Conservation (phyloP, 768 basidiomycete genomes). For the Boletus edulis region DNA sequence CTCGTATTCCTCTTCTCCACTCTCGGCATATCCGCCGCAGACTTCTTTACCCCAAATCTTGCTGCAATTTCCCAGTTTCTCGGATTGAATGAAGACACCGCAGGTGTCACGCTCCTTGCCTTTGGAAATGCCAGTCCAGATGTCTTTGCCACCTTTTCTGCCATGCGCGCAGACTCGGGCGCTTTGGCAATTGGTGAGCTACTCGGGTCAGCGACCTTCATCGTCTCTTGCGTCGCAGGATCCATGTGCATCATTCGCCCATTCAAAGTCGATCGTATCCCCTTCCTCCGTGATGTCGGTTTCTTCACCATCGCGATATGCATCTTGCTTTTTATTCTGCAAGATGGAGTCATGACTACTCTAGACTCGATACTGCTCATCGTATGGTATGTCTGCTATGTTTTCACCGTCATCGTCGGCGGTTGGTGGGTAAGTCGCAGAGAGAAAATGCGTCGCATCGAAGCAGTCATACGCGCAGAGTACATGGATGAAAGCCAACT, state of each 20-base stretch:
- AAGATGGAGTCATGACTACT: constrained; percentile 66
- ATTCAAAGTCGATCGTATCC: constrained; percentile 74
- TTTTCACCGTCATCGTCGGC: constrained; percentile 66
- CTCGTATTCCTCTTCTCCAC: constrained; percentile 92
- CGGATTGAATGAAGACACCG: constrained; percentile 88
- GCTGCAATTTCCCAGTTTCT: constrained; percentile 84
- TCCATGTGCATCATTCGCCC: constrained; percentile 98
- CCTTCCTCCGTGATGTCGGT: constrained; percentile 91
- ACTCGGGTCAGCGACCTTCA: constrained; percentile 93
- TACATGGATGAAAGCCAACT: constrained; percentile 46
- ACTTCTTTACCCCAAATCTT: constrained; percentile 97
- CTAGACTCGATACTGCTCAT: constrained; percentile 76
- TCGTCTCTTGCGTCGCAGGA: constrained; percentile 94
- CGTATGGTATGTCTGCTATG: constrained; percentile 75
- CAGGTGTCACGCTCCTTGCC: constrained; percentile 95
- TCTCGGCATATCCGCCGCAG: constrained; percentile 91
- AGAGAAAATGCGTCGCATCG: constrained; percentile 44
- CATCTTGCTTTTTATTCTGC: constrained; percentile 74
- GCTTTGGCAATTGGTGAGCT: constrained; percentile 93
- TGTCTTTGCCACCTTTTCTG: constrained; percentile 93
- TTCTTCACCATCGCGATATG: constrained; percentile 87
- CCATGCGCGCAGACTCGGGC: constrained; percentile 83
- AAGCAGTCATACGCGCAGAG: constrained; percentile 57
- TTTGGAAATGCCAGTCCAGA: constrained; percentile 98
- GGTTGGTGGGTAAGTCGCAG: constrained; percentile 71